A percentile compares a stretch with the other conserved stretches of the same genome.
These are phyloP conservation scores for Quercus engelmannii DNA, from an alignment of 306 rosid genomes.

Conservation along the genomic window DNA sequence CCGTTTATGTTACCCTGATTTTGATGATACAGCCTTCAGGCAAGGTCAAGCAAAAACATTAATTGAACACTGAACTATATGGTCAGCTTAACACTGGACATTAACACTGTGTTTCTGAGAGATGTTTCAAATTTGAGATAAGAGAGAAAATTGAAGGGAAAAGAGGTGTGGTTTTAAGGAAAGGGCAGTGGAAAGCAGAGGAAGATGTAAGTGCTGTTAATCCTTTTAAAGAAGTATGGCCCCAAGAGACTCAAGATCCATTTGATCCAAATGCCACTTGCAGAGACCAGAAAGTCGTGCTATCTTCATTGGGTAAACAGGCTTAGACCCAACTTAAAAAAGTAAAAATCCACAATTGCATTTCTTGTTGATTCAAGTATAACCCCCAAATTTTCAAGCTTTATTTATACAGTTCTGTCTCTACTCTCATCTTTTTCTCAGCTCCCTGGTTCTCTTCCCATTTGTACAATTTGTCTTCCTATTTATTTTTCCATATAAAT, in stretches of 20 bases:
- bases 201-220: slow-evolving; percentile 65
- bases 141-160: slow-evolving; percentile 39
- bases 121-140: background rate
- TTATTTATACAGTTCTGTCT: no score
- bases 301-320: slow-evolving; percentile 98
- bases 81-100: no score
- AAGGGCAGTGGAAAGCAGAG: slow-evolving; percentile 80
- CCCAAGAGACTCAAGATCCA: slow-evolving; percentile 94
- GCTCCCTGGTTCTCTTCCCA: no score
- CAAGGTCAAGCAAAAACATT: background rate
- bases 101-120: background rate
- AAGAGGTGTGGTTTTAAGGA: slow-evolving; percentile 48
- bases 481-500: no score
- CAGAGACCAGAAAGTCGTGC: slow-evolving; percentile 82
- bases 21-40: background rate
- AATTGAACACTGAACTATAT: no score
- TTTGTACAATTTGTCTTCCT: no score
- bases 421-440: no score
- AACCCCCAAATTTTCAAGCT: no score
- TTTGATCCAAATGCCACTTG: slow-evolving; percentile 94
- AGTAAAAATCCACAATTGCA: slow-evolving; percentile 22
- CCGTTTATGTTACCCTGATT: background rate
- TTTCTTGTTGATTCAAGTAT: no score
- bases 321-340: slow-evolving; percentile 84
- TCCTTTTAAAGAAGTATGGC: slow-evolving; percentile 67